Percentiles rank a stretch among this genome's conserved stretches.
Evolutionary conservation across 441 rosid genomes (phyloP).

Genomic region (Brassica balearica): DNA sequence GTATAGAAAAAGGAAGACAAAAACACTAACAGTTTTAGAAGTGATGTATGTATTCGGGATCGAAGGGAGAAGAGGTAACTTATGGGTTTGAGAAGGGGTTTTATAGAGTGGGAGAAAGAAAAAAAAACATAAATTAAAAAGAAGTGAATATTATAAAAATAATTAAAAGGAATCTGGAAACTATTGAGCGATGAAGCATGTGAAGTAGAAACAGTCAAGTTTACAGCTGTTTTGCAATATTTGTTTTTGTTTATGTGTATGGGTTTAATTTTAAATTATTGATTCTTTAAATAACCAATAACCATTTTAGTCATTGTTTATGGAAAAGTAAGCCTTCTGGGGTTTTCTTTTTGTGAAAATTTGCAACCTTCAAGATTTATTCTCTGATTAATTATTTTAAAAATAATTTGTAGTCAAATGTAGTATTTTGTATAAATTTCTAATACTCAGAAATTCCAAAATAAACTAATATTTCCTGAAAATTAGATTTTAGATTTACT

Average conservation of each 20-base stretch:
- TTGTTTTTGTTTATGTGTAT: conserved; percentile 13
- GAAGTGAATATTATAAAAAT: background rate
- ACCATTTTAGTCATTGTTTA: background rate
- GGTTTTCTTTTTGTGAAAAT: background rate
- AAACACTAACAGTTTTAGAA: conserved; percentile 25
- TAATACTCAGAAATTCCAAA: background rate
- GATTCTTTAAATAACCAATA: background rate
- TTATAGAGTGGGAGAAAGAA: conserved; percentile 29
- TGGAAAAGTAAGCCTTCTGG: background rate
- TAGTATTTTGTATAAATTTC: too few species aligned
- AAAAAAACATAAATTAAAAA: background rate
- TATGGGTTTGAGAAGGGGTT: conserved; percentile 21
- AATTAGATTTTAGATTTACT: too few species aligned
- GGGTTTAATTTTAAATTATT: background rate
- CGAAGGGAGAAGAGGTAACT: conserved; percentile 41
- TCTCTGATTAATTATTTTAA: background rate
- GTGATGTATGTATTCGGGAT: conserved; percentile 21
- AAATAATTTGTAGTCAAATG: background rate
- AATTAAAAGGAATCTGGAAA: conserved; percentile 12
- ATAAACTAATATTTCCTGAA: too few species aligned
- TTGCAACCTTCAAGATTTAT: background rate
- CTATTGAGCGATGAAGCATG: conserved; percentile 37
- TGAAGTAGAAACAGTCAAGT: conserved; percentile 42
- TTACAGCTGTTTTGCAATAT: conserved; percentile 45
- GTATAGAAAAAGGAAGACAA: conserved; percentile 2